These are phyloP conservation scores for Paraurostyla sp. DNA, from an alignment of 73 alveolate genomes.

Conservation along the genomic window DNA sequence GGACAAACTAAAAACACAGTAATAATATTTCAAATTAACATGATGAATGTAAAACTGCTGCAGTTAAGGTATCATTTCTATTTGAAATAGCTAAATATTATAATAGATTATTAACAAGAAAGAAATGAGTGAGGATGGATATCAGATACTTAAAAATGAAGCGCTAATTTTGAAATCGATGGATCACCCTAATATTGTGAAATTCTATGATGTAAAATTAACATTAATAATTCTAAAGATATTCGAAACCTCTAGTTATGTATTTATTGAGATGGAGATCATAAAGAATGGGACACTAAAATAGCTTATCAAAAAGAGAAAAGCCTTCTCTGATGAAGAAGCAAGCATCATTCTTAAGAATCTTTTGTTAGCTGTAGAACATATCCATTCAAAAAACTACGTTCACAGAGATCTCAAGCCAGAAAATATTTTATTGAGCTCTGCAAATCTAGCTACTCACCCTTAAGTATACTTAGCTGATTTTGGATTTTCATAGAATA, in stretches of 20 bases:
- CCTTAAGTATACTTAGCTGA: slow-evolving; percentile 61
- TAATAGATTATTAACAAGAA: slow-evolving; percentile 4
- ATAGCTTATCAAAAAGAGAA: slow-evolving; percentile 41
- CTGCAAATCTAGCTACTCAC: slow-evolving; percentile 30
- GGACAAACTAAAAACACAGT: too few species aligned
- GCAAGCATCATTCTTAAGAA: slow-evolving; percentile 13
- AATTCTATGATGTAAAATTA: slow-evolving; percentile 78
- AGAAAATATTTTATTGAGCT: slow-evolving; percentile 89
- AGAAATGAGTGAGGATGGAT: slow-evolving; percentile 5
- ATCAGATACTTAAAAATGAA: not conserved
- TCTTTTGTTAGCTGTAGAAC: slow-evolving; percentile 80
- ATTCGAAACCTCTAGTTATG: slow-evolving; percentile 79
- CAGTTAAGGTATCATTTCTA: not conserved
- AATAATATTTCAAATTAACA: too few species aligned
- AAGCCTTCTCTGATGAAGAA: slow-evolving; percentile 25
- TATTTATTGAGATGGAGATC: too few species aligned
- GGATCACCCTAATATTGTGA: too few species aligned
- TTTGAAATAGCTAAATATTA: not conserved
- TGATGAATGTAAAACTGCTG: not conserved
- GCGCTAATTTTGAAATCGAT: slow-evolving; percentile 49
- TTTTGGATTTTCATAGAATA: slow-evolving; percentile 79
- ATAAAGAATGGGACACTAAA: slow-evolving; percentile 82
- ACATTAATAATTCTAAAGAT: slow-evolving; percentile 12
- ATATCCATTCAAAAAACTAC: slow-evolving; percentile 83
- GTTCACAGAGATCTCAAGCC: slow-evolving; percentile 92